Conservation (phyloP, 371 early-diverging fungal genomes). For the Lichtheimia corymbifera region DNA sequence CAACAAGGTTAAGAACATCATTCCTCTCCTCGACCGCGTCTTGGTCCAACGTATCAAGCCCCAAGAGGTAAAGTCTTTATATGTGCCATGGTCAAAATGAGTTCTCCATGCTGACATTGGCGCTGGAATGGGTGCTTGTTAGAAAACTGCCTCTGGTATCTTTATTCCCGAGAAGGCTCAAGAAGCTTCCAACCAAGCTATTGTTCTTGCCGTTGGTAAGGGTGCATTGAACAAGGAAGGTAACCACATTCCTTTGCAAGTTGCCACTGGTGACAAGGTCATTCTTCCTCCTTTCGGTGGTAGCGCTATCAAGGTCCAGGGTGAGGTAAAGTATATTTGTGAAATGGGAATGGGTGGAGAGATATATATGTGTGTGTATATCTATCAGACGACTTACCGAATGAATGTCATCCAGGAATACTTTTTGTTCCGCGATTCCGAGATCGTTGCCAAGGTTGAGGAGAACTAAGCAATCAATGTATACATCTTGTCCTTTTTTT, state of each 20-base stretch:
- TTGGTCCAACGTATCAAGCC: constrained; percentile 96
- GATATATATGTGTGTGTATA: too few relatives aligned
- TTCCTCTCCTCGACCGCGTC: constrained; percentile 97
- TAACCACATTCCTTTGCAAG: constrained; percentile 74
- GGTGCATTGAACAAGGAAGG: constrained; percentile 90
- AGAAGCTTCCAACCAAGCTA: constrained; percentile 91
- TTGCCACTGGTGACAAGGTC: constrained; percentile 92
- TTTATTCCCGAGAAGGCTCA: constrained; percentile 98
- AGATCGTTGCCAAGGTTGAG: constrained; percentile 92
- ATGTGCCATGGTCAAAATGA: too few relatives aligned
- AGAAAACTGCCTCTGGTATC: constrained; percentile 96
- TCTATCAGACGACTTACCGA: neutral
- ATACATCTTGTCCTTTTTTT: neutral
- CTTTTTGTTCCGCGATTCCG: constrained; percentile 84
- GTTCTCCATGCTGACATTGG: too few relatives aligned
- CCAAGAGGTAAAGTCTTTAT: constrained; percentile 66
- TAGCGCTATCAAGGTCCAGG: constrained; percentile 84
- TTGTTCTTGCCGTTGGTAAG: constrained; percentile 93
- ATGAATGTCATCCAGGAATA: constrained; percentile 54
- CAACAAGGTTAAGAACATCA: constrained; percentile 66
- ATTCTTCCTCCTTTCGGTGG: constrained; percentile 96
- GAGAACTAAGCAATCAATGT: constrained; percentile 21
- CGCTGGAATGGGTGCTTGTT: neutral
- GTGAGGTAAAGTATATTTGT: constrained; percentile 58
- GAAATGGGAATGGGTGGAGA: neutral